Evolutionary conservation across 495 filamentous ascomycete species (phyloP), one percentile per base, ranked within the genome.

Genomic region (Penicillium soppii): DNA sequence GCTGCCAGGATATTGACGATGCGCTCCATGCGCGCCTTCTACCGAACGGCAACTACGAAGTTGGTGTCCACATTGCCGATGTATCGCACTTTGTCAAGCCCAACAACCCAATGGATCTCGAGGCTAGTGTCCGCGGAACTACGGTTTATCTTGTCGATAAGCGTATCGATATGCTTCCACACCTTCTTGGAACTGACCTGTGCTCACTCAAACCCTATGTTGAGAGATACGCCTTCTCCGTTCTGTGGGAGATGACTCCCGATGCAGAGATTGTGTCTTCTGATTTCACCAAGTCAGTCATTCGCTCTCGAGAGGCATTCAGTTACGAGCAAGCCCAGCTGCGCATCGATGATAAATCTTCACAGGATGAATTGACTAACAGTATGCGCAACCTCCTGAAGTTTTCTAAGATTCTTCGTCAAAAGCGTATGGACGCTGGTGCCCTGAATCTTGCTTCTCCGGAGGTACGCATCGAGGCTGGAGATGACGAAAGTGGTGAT

Each of bases 81-180:
- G 94, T 98, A 16, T 96, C 95, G 13, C 90, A 98, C 65, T 97
- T 97, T 57, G 95, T 98, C 65, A 95, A 92, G 70, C 92, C 95
- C 22, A 90, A 90, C 65, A 97, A 94, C 65, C 84, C 94, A 33
- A 98, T 98, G 95, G 95, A 98, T 65, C 79, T 81, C 19, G 94
- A 98, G 71, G 94, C 94, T 2, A 91, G 89, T 62, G 81, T 91
- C 51, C 86, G 94, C 63, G 94, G 92, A 52, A 97, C 94, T 3
- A 97, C 95, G 0, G 94, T 98, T 23, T 98, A 98, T 60, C 77
- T 98, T 20, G 95, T 98, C 2, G 94, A 98, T 70, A 98, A 97
- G 74, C 91, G 94, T 56, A 97, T 98, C 57, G 94, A 98, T 72
- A 98, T 98, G 95, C 78, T 98, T 64, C 95, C 95, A 15, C 89